Base-by-base conservation (phyloP, 257 asterid genomes). In the Salvia rosmarinus region DNA sequence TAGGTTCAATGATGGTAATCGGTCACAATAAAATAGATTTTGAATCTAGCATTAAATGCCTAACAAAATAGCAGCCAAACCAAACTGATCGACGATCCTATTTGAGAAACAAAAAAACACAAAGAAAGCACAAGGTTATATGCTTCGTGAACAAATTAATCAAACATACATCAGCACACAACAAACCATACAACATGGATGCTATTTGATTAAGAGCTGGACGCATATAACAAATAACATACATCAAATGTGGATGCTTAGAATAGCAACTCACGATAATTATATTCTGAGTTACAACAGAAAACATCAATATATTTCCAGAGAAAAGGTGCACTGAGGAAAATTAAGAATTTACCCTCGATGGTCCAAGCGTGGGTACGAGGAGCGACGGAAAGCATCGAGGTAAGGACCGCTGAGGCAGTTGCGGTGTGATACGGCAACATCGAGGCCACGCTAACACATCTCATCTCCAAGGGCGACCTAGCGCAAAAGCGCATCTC, bases 341-440 rank as follows among this genome's bases (percentile, higher is more conserved):
- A 55, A 39, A 49, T 5, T 16, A 16, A 60, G 3, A 46, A 56
- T 61, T 68, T 80, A 91, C 97, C 98, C 83, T 94, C 95, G 62
- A 94, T 77, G 70, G 87, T 84, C 98, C 97, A 94, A 58, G 92
- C 95, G 68, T 75, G 81, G 51, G 66, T 51, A 20, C 96, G 86
- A 51, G 96, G 96, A 52, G 96, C 77, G 64, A 74, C 92, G 6
- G 97, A 84, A 19, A 93, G 90, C 98, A 93, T 86, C 10, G 98
- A 90, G 76, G 85, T 93, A 57, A 93, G 88, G 76, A 90, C 65
- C 12, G 97, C 90, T 20, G 96, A 85, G 73, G 98, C 97, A 13
- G 98, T 90, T 1, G 96, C 96, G 13, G 92, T 75, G 79, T 93
- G 97, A 79, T 90, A 87, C 7, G 98, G 98, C 77, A 93, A 75